Base-by-base conservation (phyloP, 2,329 filamentous ascomycete species). In the Exserohilum turcica region DNA sequence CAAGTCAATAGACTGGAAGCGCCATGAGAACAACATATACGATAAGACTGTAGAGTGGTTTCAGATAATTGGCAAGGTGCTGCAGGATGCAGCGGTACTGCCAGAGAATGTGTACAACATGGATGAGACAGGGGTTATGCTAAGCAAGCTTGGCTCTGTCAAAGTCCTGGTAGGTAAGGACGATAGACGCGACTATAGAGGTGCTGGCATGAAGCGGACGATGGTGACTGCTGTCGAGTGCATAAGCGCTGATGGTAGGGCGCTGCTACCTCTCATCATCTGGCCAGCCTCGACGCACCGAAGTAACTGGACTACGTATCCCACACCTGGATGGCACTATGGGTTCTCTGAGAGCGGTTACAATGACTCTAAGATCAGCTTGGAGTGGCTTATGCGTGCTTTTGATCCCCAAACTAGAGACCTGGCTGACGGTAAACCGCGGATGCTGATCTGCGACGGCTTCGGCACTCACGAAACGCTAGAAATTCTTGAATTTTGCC, bases 71-170 rank as follows among this genome's bases (percentile, higher is more conserved):
- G 6, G 43, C 2, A 28, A 13, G 13, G 31, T 45, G 31, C 40
- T 68, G 40, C 10, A 60, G 9, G 52, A 64, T 12, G 48, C 50
- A 19, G 44, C 13, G 42, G 48, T 67, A 27, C 32, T 49, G 0
- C 48, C 47, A 32, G 60, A 67, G 40, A 65, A 66, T 51, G 52
- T 64, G 19, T 64, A 66, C 21, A 66, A 64, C 31, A 65, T 64
- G 39, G 39, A 42, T 3, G 39, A 31, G 15, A 29, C 24, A 16
- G 37, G 37, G 9, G 37, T 40, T n/a, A 43, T 43, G 40, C 40
- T 43, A 5, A 24, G 16, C 18, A 60, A 49, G 51, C 62, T 59
- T 5, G 55, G 50, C n/a, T 57, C 48, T 29, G 47, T 60, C 12
- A 62, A 58, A 43, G 57, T 60, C 12, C 55, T 66, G 3, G 56